phyloP scores from a whole-genome alignment of 441 rosid species.

The Rhodomyrtus psidioides region DNA sequence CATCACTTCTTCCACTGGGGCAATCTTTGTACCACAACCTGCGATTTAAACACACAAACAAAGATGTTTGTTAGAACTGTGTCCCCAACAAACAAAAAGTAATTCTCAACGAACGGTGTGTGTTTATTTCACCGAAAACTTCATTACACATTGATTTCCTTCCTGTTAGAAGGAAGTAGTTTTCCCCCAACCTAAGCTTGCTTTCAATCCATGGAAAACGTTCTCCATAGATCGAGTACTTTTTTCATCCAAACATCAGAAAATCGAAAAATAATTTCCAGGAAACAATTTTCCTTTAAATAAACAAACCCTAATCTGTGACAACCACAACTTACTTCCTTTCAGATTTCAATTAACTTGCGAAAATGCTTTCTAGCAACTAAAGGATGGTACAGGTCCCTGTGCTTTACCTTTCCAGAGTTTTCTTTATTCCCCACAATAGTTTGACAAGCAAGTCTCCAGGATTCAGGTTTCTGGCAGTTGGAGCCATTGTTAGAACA shows the following conservation, averaged over 20 bases:
- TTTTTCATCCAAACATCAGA: background rate
- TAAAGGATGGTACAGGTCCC: background rate
- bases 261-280: background rate
- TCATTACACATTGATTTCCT: background rate
- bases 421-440: constrained; percentile 81
- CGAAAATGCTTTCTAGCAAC: background rate
- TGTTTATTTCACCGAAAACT: background rate
- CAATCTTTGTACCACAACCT: constrained; percentile 79
- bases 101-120: background rate
- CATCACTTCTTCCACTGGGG: constrained; percentile 87
- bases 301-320: background rate
- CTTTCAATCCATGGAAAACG: accelerated
- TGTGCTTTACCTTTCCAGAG: constrained; percentile 60
- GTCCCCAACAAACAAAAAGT: background rate
- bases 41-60: background rate
- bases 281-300: background rate
- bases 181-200: background rate
- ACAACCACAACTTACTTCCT: background rate
- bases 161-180: background rate
- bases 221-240: background rate
- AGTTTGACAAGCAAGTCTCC: constrained; percentile 91
- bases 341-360: background rate
- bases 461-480: constrained; percentile 74
- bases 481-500: background rate
- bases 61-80: background rate